A percentile compares a stretch with the other conserved stretches of the same genome.
phyloP scores from a whole-genome alignment of 2,329 filamentous ascomycete species.

The Triangularia verruculosa region DNA sequence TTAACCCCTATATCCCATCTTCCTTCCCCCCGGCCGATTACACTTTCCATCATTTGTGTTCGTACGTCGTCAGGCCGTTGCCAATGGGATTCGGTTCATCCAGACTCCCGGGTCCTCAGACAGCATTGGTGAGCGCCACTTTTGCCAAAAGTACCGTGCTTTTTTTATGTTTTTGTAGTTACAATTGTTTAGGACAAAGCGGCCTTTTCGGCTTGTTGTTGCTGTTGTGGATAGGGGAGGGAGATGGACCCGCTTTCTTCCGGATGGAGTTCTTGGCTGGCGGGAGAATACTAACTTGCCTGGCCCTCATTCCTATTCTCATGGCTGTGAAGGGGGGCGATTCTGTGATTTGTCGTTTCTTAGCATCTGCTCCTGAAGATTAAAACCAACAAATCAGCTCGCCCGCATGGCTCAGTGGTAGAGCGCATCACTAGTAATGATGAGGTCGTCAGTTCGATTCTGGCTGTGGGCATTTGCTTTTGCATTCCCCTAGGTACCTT shows the following conservation, averaged over 20 bases:
- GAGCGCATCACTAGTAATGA: constrained; percentile 26
- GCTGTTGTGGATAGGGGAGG: neutral
- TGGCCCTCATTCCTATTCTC: neutral
- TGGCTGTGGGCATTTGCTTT: constrained; percentile 17
- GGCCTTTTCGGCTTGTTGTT: no score
- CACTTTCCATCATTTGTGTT: no score
- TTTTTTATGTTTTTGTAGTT: neutral
- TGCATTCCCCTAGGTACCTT: no score
- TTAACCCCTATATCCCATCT: neutral
- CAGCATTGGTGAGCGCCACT: no score
- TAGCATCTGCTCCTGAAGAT: neutral
- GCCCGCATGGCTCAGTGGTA: constrained; percentile 25
- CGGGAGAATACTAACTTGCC: neutral
- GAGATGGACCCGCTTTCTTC: neutral
- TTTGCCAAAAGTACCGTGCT: neutral
- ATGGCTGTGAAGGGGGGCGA: neutral
- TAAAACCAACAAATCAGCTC: neutral
- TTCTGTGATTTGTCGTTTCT: neutral
- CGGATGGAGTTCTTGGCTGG: neutral
- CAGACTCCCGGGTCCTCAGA: neutral
- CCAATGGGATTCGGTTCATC: no score
- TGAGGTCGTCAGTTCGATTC: constrained; percentile 25
- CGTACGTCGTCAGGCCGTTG: no score
- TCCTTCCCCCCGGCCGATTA: no score
- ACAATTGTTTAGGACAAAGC: no score